Base-by-base conservation (phyloP, 768 basidiomycete species). In the Dentipellis fragilis region DNA sequence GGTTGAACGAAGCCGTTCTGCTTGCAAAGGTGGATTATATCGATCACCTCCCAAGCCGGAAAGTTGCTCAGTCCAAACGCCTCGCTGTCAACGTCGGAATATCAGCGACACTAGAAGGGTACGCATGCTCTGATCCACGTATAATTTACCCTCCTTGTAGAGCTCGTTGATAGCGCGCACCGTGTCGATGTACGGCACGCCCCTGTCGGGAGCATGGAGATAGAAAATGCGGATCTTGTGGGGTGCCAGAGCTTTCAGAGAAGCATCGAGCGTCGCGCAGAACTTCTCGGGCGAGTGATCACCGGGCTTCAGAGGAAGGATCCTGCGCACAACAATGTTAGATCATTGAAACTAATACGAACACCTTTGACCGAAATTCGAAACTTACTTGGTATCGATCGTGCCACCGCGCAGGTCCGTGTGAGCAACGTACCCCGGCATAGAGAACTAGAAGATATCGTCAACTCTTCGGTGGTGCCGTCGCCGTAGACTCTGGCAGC, bases 11-110 rank as follows among this genome's bases (percentile, higher is more conserved):
- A 83, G 2, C 75, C 76, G 19, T 81, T 79, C 3, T 71, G 69
- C 51, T 71, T 77, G 66, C 80, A 81, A 29, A 83, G 83, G 0
- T 73, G 71, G 1, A 81, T 76, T 22, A 84, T 73, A 60, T 83
- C 81, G 3, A 80, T 80, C 12, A 83, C 80, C 73, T 84, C 81
- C 79, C 80, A 83, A 0, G 80, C 74, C 1, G 66, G 56, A 42
- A 71, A 84, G 65, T 84, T 84, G 62, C 81, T 83, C 58, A 85
- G 70, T 2, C 83, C 81, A 56, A 84, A 79, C n/a, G 75, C 73
- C 57, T 81, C 77, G 63, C 77, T 80, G 54, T 10, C 12, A 22
- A 17, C 10, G 16, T 10, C 3, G 37, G 49, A 10, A 3, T 38
- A 34, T 4, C 47, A 7, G 35, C 9, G 39, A 16, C 16, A 11